Conservation (phyloP, 768 basidiomycete genomes). For the Boletus pseudopeckii region DNA sequence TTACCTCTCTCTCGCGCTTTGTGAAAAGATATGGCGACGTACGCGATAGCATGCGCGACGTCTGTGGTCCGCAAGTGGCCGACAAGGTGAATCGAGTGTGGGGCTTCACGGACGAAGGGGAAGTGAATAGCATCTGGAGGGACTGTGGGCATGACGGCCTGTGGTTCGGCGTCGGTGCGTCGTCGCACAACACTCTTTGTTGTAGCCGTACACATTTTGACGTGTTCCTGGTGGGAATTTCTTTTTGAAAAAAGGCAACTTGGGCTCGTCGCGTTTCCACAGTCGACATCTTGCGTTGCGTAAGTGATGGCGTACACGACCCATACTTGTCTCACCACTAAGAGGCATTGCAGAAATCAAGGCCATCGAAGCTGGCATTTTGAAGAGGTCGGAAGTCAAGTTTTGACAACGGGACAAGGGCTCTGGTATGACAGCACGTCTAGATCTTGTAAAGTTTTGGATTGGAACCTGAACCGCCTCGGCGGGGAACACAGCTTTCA, state of each 20-base stretch:
- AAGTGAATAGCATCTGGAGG: constrained; percentile 42
- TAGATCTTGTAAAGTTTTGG: neutral
- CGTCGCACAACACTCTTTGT: neutral
- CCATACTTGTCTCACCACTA: neutral
- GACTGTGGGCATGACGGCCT: constrained; percentile 35
- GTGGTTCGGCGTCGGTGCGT: constrained; percentile 30
- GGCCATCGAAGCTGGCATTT: constrained; percentile 28
- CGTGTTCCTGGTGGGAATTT: neutral
- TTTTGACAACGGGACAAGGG: constrained; percentile 10
- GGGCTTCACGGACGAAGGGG: constrained; percentile 64
- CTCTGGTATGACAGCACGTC: neutral
- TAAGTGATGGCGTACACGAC: constrained; percentile 13
- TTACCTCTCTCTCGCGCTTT: neutral
- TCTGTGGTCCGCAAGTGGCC: constrained; percentile 47
- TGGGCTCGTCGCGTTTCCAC: constrained; percentile 27
- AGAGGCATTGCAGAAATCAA: constrained; percentile 24
- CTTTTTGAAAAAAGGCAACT: constrained; percentile 15
- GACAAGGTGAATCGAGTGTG: constrained; percentile 50
- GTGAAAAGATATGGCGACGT: constrained; percentile 44
- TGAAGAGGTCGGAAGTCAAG: constrained; percentile 18
- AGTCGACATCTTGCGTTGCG: constrained; percentile 31
- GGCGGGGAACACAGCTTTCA: neutral
- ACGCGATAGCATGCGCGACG: constrained; percentile 35
- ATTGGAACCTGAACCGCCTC: neutral
- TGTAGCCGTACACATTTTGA: neutral